Evolutionary conservation across 495 filamentous ascomycete species (phyloP), one percentile per base, ranked within the genome.

Genomic region (Cairneyella variabilis): DNA sequence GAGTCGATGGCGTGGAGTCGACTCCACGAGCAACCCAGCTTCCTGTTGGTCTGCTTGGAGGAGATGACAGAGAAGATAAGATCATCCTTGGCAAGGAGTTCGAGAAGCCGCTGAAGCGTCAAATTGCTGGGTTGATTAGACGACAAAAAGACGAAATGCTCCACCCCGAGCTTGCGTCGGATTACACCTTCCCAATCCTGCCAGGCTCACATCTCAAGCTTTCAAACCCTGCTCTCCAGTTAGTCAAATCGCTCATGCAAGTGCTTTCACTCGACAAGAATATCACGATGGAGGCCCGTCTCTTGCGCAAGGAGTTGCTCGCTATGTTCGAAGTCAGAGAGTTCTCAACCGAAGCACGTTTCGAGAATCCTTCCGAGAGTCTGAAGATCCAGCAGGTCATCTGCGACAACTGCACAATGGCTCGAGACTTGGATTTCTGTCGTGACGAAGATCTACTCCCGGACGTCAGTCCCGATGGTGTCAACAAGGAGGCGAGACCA

Each of bases 281-380:
- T 52, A 85, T 90, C 62, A 85, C 82, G 2, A 78, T 95, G 50
- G 92, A 97, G 66, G 88, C 86, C 3, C 84, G 95, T 25, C 69
- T 95, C 20, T 75, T 98, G 2, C 83, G 93, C 21, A 92, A 92
- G 60, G 91, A 97, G 39, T 74, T 97, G 2, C 85, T 98, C 9
- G 77, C 83, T 3, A 75, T 97, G 43, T 96, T 97, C 65, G 92
- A 97, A 38, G 80, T 98, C 51, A 87, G 90, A 56, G 93, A 98
- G 68, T 98, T 98, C 71, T 87, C 83, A 73, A 79, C 83, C 57
- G 89, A 93, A 44, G 93, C 86, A 36, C 76, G 80, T 7, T 98
- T 96, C 70, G 76, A 79, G 53, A 97, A 98, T 64, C 93, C 93
- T 0, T 88, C 84, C 55, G 82, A 83, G 43, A 84, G 76, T 32